phyloP scores from a whole-genome alignment of 2,329 filamentous ascomycete species.

The Grosmannia penicillata region DNA sequence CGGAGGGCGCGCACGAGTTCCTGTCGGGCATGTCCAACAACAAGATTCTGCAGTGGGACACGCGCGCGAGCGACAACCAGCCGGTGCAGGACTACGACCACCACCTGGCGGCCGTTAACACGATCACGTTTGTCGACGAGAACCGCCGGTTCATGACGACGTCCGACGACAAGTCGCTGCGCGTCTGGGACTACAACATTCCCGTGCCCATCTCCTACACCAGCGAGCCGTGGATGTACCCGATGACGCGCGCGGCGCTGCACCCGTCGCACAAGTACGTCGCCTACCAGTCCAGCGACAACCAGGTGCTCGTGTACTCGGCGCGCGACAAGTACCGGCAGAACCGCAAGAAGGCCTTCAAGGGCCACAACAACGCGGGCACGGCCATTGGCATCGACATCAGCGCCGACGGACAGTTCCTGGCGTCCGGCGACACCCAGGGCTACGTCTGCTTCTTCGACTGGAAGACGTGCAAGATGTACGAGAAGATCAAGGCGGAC shows the following conservation, averaged over 20 bases:
- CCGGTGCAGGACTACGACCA: conserved; percentile 97
- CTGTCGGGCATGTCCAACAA: conserved; percentile 96
- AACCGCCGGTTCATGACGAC: conserved; percentile 95
- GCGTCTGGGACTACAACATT: conserved; percentile 97
- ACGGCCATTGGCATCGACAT: conserved; percentile 83
- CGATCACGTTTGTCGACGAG: conserved; percentile 89
- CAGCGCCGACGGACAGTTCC: conserved; percentile 81
- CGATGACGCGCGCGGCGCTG: conserved; percentile 69
- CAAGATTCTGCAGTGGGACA: conserved; percentile 97
- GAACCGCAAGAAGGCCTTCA: conserved; percentile 92
- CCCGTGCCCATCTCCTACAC: conserved; percentile 98
- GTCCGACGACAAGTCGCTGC: conserved; percentile 88
- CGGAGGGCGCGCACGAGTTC: conserved; percentile 72
- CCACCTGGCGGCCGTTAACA: conserved; percentile 94
- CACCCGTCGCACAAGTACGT: conserved; percentile 92
- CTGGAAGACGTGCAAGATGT: conserved; percentile 99
- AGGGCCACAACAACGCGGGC: conserved; percentile 90
- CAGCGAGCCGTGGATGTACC: conserved; percentile 95
- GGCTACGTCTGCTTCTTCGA: conserved; percentile 96
- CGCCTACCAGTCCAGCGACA: conserved; percentile 84
- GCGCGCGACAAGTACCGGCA: conserved; percentile 92
- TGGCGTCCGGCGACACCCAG: conserved; percentile 72
- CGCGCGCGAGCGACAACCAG: conserved; percentile 50
- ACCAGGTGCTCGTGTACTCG: conserved; percentile 92
- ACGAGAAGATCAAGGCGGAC: conserved; percentile 83